Conservation (phyloP, 306 rosid genomes). For the Ormosia semicastrata region DNA sequence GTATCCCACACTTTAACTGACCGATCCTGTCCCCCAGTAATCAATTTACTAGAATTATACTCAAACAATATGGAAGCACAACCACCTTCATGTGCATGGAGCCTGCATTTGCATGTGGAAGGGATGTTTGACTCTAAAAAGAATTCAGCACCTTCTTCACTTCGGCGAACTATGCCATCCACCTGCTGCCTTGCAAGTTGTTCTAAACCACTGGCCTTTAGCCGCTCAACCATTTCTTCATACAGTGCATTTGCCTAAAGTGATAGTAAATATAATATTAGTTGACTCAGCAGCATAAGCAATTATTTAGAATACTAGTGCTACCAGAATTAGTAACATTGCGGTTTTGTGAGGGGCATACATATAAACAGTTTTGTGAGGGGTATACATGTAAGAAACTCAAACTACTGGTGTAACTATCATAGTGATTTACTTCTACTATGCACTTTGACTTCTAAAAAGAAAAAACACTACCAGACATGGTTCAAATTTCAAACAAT, state of each 20-base stretch:
- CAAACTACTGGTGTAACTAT: constrained; percentile 9
- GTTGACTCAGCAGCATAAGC: constrained; percentile 3
- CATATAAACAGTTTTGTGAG: neutral
- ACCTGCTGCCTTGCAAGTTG: constrained; percentile 90
- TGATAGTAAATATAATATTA: constrained; percentile 18
- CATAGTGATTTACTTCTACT: neutral
- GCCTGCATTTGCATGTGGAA: constrained; percentile 65
- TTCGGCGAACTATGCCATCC: constrained; percentile 96
- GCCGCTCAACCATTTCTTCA: constrained; percentile 75
- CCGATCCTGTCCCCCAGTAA: constrained; percentile 94
- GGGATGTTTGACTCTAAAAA: constrained; percentile 74
- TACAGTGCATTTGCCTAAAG: constrained; percentile 85
- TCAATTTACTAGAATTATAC: constrained; percentile 70
- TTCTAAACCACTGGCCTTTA: constrained; percentile 85
- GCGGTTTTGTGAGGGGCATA: neutral
- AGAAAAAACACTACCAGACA: neutral
- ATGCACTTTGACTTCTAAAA: neutral
- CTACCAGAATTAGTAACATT: constrained; percentile 10
- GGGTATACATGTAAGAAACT: neutral
- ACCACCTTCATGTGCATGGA: constrained; percentile 90
- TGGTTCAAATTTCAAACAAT: constrained; percentile 14
- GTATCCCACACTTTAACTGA: constrained; percentile 90
- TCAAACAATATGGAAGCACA: constrained; percentile 84
- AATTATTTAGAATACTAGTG: neutral
- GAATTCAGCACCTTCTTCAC: constrained; percentile 95